Conservation (phyloP, 257 asterid genomes). For the Verbascum thapsus region DNA sequence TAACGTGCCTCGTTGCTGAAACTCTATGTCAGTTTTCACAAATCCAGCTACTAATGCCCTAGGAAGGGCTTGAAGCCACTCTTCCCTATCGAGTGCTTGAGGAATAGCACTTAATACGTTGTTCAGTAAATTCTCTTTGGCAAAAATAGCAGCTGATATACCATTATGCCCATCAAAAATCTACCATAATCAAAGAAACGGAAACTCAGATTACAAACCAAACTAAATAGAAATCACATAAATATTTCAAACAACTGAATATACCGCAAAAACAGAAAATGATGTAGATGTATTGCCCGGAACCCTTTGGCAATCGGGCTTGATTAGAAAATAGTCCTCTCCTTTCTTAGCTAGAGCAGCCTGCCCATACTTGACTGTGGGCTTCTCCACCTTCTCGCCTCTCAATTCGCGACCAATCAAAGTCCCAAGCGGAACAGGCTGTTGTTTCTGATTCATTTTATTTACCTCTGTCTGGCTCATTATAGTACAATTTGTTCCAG, state of each 20-base stretch:
- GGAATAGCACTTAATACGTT: slow-evolving; percentile 92
- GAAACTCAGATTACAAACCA: slow-evolving; percentile 17
- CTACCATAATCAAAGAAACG: slow-evolving; percentile 38
- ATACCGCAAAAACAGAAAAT: slow-evolving; percentile 86
- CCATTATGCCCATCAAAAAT: slow-evolving; percentile 98
- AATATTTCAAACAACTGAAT: slow-evolving; percentile 17
- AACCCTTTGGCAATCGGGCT: slow-evolving; percentile 68
- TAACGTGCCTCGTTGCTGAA: slow-evolving; percentile 75
- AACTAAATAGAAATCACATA: not conserved
- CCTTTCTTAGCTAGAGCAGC: slow-evolving; percentile 91
- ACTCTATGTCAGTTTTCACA: slow-evolving; percentile 95
- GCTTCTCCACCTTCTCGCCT: slow-evolving; percentile 73
- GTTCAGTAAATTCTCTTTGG: slow-evolving; percentile 84
- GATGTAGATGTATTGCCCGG: slow-evolving; percentile 63
- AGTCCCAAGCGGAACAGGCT: slow-evolving; percentile 73
- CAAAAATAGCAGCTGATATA: slow-evolving; percentile 92
- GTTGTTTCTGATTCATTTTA: slow-evolving; percentile 71
- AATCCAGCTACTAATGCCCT: slow-evolving; percentile 96
- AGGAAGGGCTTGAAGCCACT: slow-evolving; percentile 97
- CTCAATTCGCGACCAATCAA: slow-evolving; percentile 85
- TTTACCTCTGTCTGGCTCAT: slow-evolving; percentile 61
- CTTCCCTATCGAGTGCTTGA: slow-evolving; percentile 69
- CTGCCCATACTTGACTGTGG: slow-evolving; percentile 68
- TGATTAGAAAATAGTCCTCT: slow-evolving; percentile 79
- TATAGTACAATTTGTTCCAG: slow-evolving; percentile 38